Percentiles rank a stretch among this genome's conserved stretches.
phyloP scores from a whole-genome alignment of 768 basidiomycete genomes.

The Mycena rebaudengoi region DNA sequence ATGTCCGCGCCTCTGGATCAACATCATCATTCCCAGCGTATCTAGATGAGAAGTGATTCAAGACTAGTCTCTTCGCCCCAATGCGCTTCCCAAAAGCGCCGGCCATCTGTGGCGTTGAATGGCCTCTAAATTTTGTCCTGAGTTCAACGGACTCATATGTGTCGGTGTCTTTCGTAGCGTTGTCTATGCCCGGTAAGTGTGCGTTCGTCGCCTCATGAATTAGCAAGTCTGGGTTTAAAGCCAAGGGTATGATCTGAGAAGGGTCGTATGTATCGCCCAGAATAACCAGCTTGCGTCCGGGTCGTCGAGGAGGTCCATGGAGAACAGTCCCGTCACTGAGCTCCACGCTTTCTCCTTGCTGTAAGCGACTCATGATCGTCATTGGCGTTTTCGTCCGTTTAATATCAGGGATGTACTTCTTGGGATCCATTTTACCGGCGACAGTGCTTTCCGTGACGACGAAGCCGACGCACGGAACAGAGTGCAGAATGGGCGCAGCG shows the following conservation, averaged over 20 bases:
- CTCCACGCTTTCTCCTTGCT: conserved; percentile 67
- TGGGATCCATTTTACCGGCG: conserved; percentile 80
- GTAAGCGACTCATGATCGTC: conserved; percentile 70
- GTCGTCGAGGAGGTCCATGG: conserved; percentile 68
- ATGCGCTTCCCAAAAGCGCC: conserved; percentile 79
- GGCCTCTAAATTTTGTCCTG: conserved; percentile 78
- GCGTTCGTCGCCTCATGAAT: conserved; percentile 94
- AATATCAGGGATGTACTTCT: conserved; percentile 71
- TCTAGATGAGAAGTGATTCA: conserved; percentile 89
- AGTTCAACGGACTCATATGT: conserved; percentile 68
- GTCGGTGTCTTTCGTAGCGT: conserved; percentile 65
- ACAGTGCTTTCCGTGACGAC: conserved; percentile 75
- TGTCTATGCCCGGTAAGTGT: conserved; percentile 72
- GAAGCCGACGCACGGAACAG: conserved; percentile 84
- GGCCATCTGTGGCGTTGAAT: conserved; percentile 93
- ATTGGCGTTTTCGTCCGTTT: conserved; percentile 76
- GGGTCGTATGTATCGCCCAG: conserved; percentile 89
- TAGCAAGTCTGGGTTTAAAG: conserved; percentile 73
- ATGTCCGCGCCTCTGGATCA: conserved; percentile 53
- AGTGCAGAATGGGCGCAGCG: conserved; percentile 82
- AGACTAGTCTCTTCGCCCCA: conserved; percentile 65
- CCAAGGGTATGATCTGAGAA: conserved; percentile 67
- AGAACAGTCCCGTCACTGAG: conserved; percentile 80
- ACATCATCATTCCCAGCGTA: conserved; percentile 74
- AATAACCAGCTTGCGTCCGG: conserved; percentile 81